Base-by-base conservation (phyloP, 2,329 filamentous ascomycete species). In the Cladorrhinum sp. region DNA sequence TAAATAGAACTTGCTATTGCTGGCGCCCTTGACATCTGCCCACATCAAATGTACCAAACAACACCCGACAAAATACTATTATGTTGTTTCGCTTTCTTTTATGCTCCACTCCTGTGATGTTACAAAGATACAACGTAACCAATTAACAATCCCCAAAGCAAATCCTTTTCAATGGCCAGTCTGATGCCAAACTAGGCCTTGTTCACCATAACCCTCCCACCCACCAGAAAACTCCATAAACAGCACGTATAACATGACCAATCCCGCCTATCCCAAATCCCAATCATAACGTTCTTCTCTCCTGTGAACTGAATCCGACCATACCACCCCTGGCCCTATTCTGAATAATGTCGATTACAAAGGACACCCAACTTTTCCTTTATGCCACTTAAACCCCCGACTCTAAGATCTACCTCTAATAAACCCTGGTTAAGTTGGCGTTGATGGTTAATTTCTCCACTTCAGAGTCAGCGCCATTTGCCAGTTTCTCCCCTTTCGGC, bases 361-460 rank as follows among this genome's bases (percentile, higher is more conserved):
- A n/a, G n/a, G n/a, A 6, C 29, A 6, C 29, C 29, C 29, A 6
- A 6, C 29, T 13, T 13, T 32, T 13, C 57, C 38, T 16, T 29
- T 45, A 38, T 23, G 48, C 27, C 49, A 54, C 20, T 13, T 32
- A 13, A 13, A 7, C 29, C 6, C 6, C 29, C 29, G 13, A 7
- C 13, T 13, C 29, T 7, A 13, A 7, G 7, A 32, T 32, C 36
- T 41, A 41, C 16, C 36, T 6, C 32, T 20, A 53, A 20, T 72
- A 81, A 55, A 71, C 72, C 74, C 76, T 82, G 72, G 85, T 74
- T 67, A 96, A 75, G 73, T 95, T 89, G 62, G 89, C 83, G 74
- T 90, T 90, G 25, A 95, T 79, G 1, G 86, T 91, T 60, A 92
- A 81, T 67, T 88, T 89, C 77, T 97, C 92, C 64, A 93, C 78